These are phyloP conservation scores for Leishmania braziliensis DNA, from an alignment of 208 protist genomes.

Conservation along the genomic window DNA sequence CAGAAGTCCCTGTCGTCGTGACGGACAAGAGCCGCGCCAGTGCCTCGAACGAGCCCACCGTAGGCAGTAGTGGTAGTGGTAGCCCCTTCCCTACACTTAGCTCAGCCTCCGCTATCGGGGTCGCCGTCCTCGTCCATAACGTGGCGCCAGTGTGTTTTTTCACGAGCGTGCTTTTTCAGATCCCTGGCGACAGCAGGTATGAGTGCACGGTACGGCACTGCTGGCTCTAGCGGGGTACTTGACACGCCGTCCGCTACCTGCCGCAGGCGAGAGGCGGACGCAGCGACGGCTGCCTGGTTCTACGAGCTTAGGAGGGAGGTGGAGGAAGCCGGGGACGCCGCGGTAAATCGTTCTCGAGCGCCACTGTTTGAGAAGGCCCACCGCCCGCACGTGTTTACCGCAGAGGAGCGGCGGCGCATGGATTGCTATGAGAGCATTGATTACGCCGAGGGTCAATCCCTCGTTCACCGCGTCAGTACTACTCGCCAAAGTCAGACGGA, in stretches of 20 bases:
- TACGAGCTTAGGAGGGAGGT: constrained; percentile 42
- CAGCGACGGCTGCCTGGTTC: constrained; percentile 55
- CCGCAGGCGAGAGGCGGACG: constrained; percentile 17
- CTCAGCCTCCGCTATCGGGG: not conserved
- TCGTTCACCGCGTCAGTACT: constrained; percentile 47
- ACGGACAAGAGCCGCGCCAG: not conserved
- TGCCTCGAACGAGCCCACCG: not conserved
- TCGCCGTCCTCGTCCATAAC: not conserved
- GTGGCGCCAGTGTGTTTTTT: not conserved
- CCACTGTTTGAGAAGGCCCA: constrained; percentile 56
- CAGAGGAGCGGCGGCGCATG: constrained; percentile 70
- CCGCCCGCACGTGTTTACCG: constrained; percentile 58
- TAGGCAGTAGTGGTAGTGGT: not conserved
- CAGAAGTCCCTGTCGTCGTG: not conserved
- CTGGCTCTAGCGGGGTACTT: not conserved
- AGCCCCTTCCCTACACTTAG: not conserved
- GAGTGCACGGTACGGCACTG: not conserved
- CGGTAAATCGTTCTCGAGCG: constrained; percentile 40
- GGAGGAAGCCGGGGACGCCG: constrained; percentile 53
- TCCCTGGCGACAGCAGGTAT: not conserved
- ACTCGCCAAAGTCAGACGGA: constrained; percentile 17
- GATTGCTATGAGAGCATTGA: constrained; percentile 83
- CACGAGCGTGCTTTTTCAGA: not conserved
- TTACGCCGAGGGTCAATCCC: constrained; percentile 63
- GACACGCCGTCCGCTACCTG: constrained; percentile 6